These are phyloP conservation scores for Auxenochlorella protothecoides DNA, from an alignment of 139 green algal species.

Conservation along the genomic window DNA sequence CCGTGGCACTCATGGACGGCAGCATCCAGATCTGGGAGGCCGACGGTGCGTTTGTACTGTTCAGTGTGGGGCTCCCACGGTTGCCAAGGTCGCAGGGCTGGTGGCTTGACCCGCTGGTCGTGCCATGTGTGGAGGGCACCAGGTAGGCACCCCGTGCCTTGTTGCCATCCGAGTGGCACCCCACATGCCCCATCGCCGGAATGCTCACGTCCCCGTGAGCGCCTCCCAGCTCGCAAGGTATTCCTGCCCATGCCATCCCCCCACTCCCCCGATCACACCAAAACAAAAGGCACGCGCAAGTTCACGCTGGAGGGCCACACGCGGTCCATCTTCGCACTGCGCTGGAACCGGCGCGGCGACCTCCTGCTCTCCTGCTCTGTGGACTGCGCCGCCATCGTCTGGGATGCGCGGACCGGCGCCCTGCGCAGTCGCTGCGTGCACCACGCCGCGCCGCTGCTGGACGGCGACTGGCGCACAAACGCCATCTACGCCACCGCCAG, in stretches of 20 bases:
- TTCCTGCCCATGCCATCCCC: too few relatives aligned
- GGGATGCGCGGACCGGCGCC: conserved; percentile 42
- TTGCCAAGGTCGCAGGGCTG: not conserved
- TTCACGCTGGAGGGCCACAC: conserved; percentile 55
- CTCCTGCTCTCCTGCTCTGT: conserved; percentile 76
- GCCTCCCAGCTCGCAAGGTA: too few relatives aligned
- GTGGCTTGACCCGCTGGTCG: too few relatives aligned
- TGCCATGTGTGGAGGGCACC: too few relatives aligned
- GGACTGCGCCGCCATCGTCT: conserved; percentile 76
- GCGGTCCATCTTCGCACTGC: conserved; percentile 83
- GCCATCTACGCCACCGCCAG: conserved; percentile 80
- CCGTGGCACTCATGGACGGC: conserved; percentile 81
- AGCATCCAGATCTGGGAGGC: conserved; percentile 69
- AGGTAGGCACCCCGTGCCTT: not conserved
- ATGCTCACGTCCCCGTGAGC: too few relatives aligned
- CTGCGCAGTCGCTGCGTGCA: conserved; percentile 10
- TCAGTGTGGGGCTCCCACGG: not conserved
- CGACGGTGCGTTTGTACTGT: conserved; percentile 40
- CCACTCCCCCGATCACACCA: too few relatives aligned
- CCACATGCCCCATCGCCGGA: not conserved
- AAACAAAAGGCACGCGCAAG: too few relatives aligned
- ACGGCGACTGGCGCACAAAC: conserved; percentile 89
- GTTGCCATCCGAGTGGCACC: too few relatives aligned
- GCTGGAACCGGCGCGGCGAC: conserved; percentile 83
- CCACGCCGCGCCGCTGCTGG: conserved; percentile 60